These are phyloP conservation scores for Exserohilum rostratum DNA, from an alignment of 2,329 filamentous ascomycete species.

Conservation along the genomic window DNA sequence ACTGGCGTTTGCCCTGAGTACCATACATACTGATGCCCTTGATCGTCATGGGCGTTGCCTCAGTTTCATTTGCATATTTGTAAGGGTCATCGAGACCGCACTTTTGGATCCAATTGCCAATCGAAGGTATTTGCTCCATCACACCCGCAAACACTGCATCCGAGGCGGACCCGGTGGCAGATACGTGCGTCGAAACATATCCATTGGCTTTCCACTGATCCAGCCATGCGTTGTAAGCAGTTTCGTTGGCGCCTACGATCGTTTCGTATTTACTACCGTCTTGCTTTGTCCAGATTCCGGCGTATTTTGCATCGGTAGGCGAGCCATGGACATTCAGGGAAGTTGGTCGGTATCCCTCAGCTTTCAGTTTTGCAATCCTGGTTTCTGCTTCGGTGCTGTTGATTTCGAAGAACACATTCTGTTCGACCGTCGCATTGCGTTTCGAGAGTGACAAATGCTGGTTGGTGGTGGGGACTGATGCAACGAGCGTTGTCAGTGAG, in stretches of 20 bases:
- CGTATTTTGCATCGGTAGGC: slow-evolving; percentile 19
- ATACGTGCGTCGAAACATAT: slow-evolving; percentile 29
- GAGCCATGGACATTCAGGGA: slow-evolving; percentile 25
- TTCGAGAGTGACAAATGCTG: slow-evolving; percentile 6
- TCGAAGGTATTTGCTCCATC: slow-evolving; percentile 19
- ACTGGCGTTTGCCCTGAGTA: slow-evolving; percentile 16
- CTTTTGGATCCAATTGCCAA: slow-evolving; percentile 14
- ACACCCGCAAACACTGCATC: slow-evolving; percentile 28
- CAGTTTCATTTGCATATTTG: neutral
- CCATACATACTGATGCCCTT: slow-evolving; percentile 28
- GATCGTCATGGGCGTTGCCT: slow-evolving; percentile 13
- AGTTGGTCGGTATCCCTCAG: slow-evolving; percentile 21
- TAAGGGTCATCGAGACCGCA: slow-evolving; percentile 20
- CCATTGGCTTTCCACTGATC: slow-evolving; percentile 19
- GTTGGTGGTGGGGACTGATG: slow-evolving; percentile 9
- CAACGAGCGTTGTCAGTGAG: slow-evolving; percentile 13
- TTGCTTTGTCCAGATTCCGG: slow-evolving; percentile 27
- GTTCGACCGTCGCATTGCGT: slow-evolving; percentile 17
- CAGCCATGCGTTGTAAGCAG: slow-evolving; percentile 24
- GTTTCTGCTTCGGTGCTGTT: slow-evolving; percentile 5
- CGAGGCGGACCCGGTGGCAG: slow-evolving; percentile 26
- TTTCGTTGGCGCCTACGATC: slow-evolving; percentile 20
- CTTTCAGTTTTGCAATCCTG: slow-evolving; percentile 17
- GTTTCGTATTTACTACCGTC: slow-evolving; percentile 22
- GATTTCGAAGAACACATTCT: slow-evolving; percentile 18